phyloP scores from a whole-genome alignment of 2,329 filamentous ascomycete species.

The Pseudopithomyces chartarum region DNA sequence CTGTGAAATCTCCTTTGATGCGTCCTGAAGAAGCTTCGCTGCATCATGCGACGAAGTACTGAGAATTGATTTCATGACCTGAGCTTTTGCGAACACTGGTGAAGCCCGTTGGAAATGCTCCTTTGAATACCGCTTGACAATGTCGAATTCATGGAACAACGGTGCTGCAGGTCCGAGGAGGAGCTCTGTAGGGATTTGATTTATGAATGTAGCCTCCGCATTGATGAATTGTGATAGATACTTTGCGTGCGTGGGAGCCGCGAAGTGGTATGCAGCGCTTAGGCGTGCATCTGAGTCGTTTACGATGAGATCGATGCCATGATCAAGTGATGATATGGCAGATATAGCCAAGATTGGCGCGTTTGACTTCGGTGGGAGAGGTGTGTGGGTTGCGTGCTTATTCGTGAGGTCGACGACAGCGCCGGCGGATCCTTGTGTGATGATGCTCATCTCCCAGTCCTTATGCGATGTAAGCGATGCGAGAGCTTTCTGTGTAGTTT shows the following conservation, averaged over 20 bases:
- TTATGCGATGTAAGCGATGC: constrained; percentile 17
- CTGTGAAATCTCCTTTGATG: constrained; percentile 32
- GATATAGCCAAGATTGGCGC: constrained; percentile 54
- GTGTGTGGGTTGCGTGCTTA: constrained; percentile 11
- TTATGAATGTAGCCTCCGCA: constrained; percentile 58
- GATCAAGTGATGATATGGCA: constrained; percentile 57
- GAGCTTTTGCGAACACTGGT: constrained; percentile 21
- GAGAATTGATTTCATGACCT: constrained; percentile 17
- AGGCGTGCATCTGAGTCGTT: constrained; percentile 41
- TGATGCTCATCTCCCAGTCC: constrained; percentile 25
- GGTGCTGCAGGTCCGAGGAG: constrained; percentile 48
- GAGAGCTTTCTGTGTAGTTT: constrained; percentile 11
- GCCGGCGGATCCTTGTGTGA: constrained; percentile 26
- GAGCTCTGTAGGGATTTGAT: constrained; percentile 62
- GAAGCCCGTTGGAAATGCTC: constrained; percentile 25
- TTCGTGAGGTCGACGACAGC: constrained; percentile 34
- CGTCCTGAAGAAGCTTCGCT: constrained; percentile 17
- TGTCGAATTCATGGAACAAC: constrained; percentile 16
- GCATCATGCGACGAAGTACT: constrained; percentile 18
- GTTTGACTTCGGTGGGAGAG: constrained; percentile 44
- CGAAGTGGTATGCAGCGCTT: constrained; percentile 60
- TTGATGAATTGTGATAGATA: constrained; percentile 64
- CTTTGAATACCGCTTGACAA: constrained; percentile 23
- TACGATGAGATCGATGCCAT: constrained; percentile 56
- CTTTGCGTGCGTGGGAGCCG: constrained; percentile 56